Conservation (phyloP, 2,329 filamentous ascomycete genomes). For the Meredithiella fracta region DNA sequence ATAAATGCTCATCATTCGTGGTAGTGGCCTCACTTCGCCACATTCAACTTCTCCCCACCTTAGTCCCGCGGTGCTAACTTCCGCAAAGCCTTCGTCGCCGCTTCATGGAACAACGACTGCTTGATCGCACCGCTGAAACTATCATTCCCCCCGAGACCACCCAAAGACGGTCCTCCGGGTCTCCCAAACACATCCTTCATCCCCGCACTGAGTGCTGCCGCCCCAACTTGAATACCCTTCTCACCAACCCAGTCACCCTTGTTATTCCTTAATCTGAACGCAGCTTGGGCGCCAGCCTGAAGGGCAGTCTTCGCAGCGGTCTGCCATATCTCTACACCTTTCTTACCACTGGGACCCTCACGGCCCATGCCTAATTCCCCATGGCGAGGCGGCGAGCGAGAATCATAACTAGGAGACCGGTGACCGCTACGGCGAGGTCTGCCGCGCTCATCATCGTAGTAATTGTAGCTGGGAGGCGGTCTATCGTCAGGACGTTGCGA, state of each 20-base stretch:
- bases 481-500: constrained; percentile 4
- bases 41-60: background rate
- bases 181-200: constrained; percentile 28
- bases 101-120: constrained; percentile 10
- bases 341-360: constrained; percentile 3
- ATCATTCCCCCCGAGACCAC: constrained; percentile 9
- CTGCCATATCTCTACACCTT: constrained; percentile 16
- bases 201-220: constrained; percentile 32
- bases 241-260: constrained; percentile 30
- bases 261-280: constrained; percentile 30
- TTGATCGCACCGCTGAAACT: constrained; percentile 6
- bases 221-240: constrained; percentile 33
- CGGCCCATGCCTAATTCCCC: background rate
- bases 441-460: constrained; percentile 8
- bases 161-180: constrained; percentile 1
- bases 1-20: background rate
- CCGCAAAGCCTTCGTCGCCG: constrained; percentile 10
- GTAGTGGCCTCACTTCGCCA: background rate
- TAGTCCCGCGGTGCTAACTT: constrained; percentile 6
- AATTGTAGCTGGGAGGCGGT: background rate
- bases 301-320: constrained; percentile 31
- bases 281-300: constrained; percentile 32
- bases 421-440: background rate
- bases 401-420: constrained; percentile 10
- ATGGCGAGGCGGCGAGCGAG: constrained; percentile 2